phyloP scores from a whole-genome alignment of 805 yeast species.

The Brettanomyces naardenensis region DNA sequence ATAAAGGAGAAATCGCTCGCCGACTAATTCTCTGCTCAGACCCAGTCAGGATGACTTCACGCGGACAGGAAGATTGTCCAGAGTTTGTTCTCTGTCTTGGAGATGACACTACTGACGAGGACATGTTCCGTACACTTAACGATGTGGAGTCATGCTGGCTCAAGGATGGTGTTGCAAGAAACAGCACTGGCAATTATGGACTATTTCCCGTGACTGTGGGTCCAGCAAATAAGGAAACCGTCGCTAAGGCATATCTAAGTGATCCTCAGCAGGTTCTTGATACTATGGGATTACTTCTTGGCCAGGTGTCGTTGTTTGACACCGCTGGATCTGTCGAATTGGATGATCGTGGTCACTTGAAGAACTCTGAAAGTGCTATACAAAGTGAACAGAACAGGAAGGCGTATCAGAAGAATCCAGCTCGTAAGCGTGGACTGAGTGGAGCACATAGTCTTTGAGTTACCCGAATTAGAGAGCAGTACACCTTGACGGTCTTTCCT shows the following conservation, averaged over 20 bases:
- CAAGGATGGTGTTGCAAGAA: slow-evolving; percentile 31
- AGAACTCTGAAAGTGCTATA: slow-evolving; percentile 36
- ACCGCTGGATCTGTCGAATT: slow-evolving; percentile 69
- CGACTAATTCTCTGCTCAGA: slow-evolving; percentile 61
- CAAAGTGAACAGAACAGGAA: slow-evolving; percentile 25
- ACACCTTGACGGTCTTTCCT: too few relatives aligned
- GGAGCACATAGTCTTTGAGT: too few relatives aligned
- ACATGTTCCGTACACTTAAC: slow-evolving; percentile 81
- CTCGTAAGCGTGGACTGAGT: too few relatives aligned
- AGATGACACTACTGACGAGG: slow-evolving; percentile 96
- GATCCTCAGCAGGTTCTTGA: slow-evolving; percentile 83
- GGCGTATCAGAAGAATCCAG: slow-evolving; percentile 1
- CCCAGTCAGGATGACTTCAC: slow-evolving; percentile 30
- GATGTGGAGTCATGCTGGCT: slow-evolving; percentile 51
- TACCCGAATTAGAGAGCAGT: too few relatives aligned
- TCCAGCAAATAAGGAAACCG: slow-evolving; percentile 79
- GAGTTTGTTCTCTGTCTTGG: slow-evolving; percentile 89
- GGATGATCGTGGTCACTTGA: slow-evolving; percentile 71
- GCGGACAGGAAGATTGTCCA: slow-evolving; percentile 41
- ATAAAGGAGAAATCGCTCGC: slow-evolving; percentile 94
- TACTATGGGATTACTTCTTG: slow-evolving; percentile 70
- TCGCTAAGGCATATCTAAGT: slow-evolving; percentile 76
- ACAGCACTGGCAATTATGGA: slow-evolving; percentile 48
- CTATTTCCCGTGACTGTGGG: slow-evolving; percentile 87
- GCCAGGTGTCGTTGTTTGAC: slow-evolving; percentile 71